Base-by-base conservation (phyloP, 2,329 filamentous ascomycete species). In the Capronia americana region DNA sequence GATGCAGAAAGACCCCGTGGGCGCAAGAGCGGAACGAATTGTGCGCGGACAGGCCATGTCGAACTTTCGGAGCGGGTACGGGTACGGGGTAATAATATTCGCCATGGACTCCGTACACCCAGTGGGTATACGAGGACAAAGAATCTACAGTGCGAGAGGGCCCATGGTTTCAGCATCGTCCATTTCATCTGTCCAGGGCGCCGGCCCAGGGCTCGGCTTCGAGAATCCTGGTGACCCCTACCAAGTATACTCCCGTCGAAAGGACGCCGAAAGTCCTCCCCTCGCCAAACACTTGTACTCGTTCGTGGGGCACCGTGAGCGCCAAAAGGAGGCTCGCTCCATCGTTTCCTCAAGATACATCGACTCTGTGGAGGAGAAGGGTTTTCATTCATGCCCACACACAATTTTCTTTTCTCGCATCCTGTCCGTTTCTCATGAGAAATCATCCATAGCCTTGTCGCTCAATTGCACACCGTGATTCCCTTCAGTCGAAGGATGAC, bases 391-490 rank as follows among this genome's bases (percentile, higher is more conserved):
- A 44, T 44, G 38, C 38, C 38, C 38, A 44, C n/a, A n/a, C 17
- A 41, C 20, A 24, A 4, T 26, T 53, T 26, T 5, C 14, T 53
- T 26, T 5, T 26, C 8, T 28, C 10, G 23, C 20, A 26, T 24
- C 20, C n/a, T 24, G 20, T 28, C 26, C 48, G 26, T 24, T 28
- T 53, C 23, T 55, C 53, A 55, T 55, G 63, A 71, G 57, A 66
- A 91, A 78, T 92, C 89, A 79, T 92, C 89, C 88, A 92, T 92
- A n/a, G 90, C 88, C 78, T 86, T 88, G 76, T 93, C 90, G 74
- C 87, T 87, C 74, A 93, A 81, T 71, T 88, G 89, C 50, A 92
- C 70, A 4, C 69, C 69, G 8, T 68, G 64, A 51, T 55, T 50
- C 4, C 20, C 55, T n/a, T 48, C 46, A 7, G 46, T 14, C 11